Conservation (phyloP, 1,284 basidiomycete species). For the Sanghuangporus sanghuang region DNA sequence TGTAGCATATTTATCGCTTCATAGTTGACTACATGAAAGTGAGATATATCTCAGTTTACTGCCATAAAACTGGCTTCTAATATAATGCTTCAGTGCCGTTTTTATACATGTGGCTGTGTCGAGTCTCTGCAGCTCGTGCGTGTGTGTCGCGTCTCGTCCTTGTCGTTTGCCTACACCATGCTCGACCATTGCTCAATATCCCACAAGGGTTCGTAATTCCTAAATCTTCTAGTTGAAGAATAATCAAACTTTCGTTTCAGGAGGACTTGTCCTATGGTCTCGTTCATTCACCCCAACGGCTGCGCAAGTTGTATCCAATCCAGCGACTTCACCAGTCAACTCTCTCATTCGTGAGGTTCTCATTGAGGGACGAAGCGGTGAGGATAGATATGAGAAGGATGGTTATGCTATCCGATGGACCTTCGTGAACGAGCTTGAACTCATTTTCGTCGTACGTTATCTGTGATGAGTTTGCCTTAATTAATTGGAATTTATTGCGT, state of each 20-base stretch:
- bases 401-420: conserved; percentile 92
- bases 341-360: conserved; percentile 86
- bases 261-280: conserved; percentile 90
- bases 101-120: neutral
- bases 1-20: too few relatives aligned
- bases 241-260: conserved; percentile 34
- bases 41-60: too few relatives aligned
- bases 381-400: conserved; percentile 85
- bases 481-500: neutral
- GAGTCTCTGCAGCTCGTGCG: neutral
- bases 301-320: conserved; percentile 64
- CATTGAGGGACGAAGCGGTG: conserved; percentile 76
- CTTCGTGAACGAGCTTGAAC: conserved; percentile 86
- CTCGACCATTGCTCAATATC: conserved; percentile 88
- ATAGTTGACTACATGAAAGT: too few relatives aligned
- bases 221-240: neutral
- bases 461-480: neutral
- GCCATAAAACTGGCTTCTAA: neutral
- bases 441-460: conserved; percentile 85
- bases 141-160: neutral
- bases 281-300: conserved; percentile 87
- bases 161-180: conserved; percentile 39
- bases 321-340: conserved; percentile 78
- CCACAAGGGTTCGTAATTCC: conserved; percentile 62
- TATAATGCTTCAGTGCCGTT: neutral